Base-by-base conservation (phyloP, 2,329 filamentous ascomycete genomes). In the Calonectria henricotiae region DNA sequence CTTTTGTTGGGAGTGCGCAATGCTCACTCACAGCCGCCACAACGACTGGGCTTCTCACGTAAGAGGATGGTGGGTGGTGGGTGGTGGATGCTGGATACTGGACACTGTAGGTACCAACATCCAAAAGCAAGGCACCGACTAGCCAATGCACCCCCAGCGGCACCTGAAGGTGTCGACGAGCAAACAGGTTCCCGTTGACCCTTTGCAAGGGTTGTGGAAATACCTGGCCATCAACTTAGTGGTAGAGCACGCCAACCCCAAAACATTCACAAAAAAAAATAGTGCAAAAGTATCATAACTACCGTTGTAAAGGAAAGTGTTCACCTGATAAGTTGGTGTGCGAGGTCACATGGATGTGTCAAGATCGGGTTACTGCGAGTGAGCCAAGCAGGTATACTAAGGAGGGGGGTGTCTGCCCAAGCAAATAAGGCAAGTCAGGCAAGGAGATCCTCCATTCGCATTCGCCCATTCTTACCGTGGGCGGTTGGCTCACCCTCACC, bases 31-130 rank as follows among this genome's bases (percentile, higher is more conserved):
- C 39, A 49, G 58, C 43, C 30, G 12, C 44, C 46, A 62, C 37
- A 15, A 4, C 27, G 30, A 25, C 49, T 54, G 30, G 49, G n/a
- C 49, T 65, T 76, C 74, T 76, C 73, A 76, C 70, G 74, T 73
- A 70, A 76, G 71, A 68, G 51, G 46, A 68, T 55, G 30, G 67
- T 73, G 73, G 64, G 70, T 55, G 30, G 67, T 73, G 73, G 64
- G 70, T 71, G 54, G n/a, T 60, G 62, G 62, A 58, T 54, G 63
- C 58, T 68, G 62, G 62, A 58, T 54, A 61, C 58, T 68, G 60
- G 54, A 68, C 35, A 61, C 58, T 64, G 44, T 62, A 51, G 65
- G 62, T 49, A 68, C n/a, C n/a, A 58, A 62, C 17, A 43, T 20
- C 17, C 46, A 23, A 23, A 60, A 60, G 64, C 44, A 66, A 60